Conservation (phyloP, 306 rosid species). For the Castanea sativa region DNA sequence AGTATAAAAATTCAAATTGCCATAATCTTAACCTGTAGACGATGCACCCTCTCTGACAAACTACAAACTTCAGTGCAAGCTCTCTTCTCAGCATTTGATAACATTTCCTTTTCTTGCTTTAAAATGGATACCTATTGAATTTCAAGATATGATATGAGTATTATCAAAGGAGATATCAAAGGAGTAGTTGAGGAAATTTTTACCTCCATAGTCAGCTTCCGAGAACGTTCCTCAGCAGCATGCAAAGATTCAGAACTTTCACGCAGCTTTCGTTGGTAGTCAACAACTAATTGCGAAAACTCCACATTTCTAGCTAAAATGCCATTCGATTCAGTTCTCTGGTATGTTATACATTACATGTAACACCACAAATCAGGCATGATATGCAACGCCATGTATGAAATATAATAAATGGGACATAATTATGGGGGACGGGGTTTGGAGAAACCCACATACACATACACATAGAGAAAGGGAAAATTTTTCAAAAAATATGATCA, state of each 20-base stretch:
- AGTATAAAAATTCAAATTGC: not conserved
- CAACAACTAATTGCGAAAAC: constrained; percentile 77
- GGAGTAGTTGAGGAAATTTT: constrained; percentile 2
- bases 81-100: constrained; percentile 86
- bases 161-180: not conserved
- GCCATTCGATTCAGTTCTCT: constrained; percentile 73
- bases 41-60: constrained; percentile 78
- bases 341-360: constrained; percentile 18
- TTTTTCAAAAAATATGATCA: constrained; percentile 3
- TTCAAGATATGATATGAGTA: constrained; percentile 12
- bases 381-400: not conserved
- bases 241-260: constrained; percentile 76
- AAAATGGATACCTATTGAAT: constrained; percentile 56
- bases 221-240: constrained; percentile 64
- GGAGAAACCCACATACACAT: not conserved
- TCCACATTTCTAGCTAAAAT: constrained; percentile 77
- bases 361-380: not conserved
- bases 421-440: not conserved
- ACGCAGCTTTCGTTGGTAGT: constrained; percentile 80
- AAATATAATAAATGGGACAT: not conserved
- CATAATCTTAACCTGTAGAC: constrained; percentile 68
- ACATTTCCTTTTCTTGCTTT: constrained; percentile 78
- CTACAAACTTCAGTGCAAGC: constrained; percentile 76
- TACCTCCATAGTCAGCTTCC: constrained; percentile 87
- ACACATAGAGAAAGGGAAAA: constrained; percentile 2